Conservation (phyloP, 257 asterid genomes). For the Ophiorrhiza pumila region DNA sequence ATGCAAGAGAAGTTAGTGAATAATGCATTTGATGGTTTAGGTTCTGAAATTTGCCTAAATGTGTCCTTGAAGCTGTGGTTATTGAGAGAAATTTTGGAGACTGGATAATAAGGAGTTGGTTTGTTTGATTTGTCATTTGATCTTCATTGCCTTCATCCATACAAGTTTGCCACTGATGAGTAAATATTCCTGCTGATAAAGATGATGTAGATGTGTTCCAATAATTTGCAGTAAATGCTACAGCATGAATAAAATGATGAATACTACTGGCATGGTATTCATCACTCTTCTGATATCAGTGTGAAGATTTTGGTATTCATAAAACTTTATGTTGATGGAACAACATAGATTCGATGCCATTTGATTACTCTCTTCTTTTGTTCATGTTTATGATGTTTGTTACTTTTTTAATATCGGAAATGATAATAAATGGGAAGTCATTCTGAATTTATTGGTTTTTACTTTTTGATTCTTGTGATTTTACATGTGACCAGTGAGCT, state of each 20-base stretch:
- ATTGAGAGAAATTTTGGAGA: background rate
- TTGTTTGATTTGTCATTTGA: background rate
- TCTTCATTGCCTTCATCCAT: background rate
- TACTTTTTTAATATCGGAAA: background rate
- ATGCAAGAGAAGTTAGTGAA: background rate
- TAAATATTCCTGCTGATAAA: background rate
- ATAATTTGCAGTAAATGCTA: background rate
- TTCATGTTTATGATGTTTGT: background rate
- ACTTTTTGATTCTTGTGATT: background rate
- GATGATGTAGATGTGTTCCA: background rate
- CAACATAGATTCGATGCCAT: background rate
- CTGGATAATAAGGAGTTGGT: no score
- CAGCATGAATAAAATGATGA: background rate
- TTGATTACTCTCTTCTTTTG: background rate
- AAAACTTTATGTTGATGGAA: background rate
- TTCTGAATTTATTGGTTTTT: background rate
- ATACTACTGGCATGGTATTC: background rate
- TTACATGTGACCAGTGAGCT: background rate
- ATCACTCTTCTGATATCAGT: background rate
- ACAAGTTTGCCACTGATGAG: background rate
- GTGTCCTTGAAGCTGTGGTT: background rate
- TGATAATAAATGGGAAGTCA: background rate
- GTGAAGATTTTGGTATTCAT: background rate
- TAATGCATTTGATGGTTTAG: background rate
- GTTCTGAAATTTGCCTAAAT: background rate